Conservation (phyloP, 1,284 basidiomycete genomes). For the Schizophyllum commune region DNA sequence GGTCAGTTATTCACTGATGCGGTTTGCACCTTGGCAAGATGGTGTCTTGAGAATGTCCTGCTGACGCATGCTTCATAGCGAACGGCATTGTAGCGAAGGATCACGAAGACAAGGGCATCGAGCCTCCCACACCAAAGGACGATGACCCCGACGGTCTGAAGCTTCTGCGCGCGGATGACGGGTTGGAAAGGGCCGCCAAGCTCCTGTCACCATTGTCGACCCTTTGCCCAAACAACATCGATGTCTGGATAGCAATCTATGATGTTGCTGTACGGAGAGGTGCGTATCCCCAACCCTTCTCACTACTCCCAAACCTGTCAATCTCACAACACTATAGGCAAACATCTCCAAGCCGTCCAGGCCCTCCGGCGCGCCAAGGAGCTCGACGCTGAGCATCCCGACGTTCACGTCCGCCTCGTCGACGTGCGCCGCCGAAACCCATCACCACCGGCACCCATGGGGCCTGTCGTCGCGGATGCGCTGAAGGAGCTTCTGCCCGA, state of each 20-base stretch:
- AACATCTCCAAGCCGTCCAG: slow-evolving; percentile 71
- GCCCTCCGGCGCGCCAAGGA: slow-evolving; percentile 58
- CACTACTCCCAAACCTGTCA: neutral
- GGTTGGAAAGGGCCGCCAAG: slow-evolving; percentile 73
- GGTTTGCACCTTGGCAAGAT: too few relatives aligned
- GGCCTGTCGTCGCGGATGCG: slow-evolving; percentile 35
- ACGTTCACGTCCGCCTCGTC: slow-evolving; percentile 65
- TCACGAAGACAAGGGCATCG: slow-evolving; percentile 72
- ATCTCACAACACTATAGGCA: slow-evolving; percentile 41
- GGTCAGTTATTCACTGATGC: slow-evolving; percentile 20
- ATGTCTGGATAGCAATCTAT: slow-evolving; percentile 72
- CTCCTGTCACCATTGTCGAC: slow-evolving; percentile 62
- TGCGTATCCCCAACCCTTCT: slow-evolving; percentile 30
- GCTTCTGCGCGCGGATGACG: slow-evolving; percentile 56
- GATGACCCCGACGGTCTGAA: slow-evolving; percentile 81
- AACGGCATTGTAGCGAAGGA: slow-evolving; percentile 24
- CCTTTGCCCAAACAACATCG: slow-evolving; percentile 40
- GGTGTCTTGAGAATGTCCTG: too few relatives aligned
- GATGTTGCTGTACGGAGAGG: slow-evolving; percentile 78
- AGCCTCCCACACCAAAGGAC: slow-evolving; percentile 55
- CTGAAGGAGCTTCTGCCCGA: slow-evolving; percentile 48
- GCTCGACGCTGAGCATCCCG: slow-evolving; percentile 53
- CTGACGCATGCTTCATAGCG: slow-evolving; percentile 17
- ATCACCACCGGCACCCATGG: slow-evolving; percentile 35
- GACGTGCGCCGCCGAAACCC: slow-evolving; percentile 48